These are phyloP conservation scores for Cercospora brassicicola DNA, from an alignment of 2,329 filamentous ascomycete species.

Conservation along the genomic window DNA sequence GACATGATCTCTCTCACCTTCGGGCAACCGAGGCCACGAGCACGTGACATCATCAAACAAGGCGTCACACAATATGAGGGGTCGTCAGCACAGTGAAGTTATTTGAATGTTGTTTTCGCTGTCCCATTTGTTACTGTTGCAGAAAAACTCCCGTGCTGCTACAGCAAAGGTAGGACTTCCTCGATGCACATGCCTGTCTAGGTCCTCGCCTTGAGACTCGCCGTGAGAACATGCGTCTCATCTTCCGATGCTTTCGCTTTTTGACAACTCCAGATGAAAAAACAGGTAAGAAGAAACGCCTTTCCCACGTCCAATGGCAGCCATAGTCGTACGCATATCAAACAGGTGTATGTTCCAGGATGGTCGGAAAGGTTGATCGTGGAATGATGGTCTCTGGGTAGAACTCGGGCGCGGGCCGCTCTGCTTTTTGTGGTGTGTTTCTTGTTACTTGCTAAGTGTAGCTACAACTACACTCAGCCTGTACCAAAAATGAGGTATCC, in stretches of 20 bases:
- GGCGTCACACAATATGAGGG: neutral
- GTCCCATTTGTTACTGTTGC: slow-evolving; percentile 4
- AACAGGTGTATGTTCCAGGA: neutral
- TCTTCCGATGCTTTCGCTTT: slow-evolving; percentile 3
- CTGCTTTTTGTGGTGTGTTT: slow-evolving; percentile 3
- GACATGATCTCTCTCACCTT: neutral
- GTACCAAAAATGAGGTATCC: slow-evolving; percentile 3
- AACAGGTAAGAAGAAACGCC: neutral
- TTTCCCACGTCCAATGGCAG: neutral
- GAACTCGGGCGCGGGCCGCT: neutral
- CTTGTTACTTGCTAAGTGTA: slow-evolving; percentile 12
- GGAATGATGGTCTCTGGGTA: neutral
- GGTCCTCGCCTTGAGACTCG: slow-evolving; percentile 4
- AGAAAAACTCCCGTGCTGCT: neutral
- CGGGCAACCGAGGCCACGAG: neutral
- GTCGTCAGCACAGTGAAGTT: slow-evolving; percentile 16
- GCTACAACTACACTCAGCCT: slow-evolving; percentile 13
- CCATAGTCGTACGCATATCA: neutral
- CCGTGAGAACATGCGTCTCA: neutral
- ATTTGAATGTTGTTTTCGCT: slow-evolving; percentile 13
- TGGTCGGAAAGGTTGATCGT: neutral
- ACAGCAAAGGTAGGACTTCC: slow-evolving; percentile 6
- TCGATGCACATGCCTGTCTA: slow-evolving; percentile 3
- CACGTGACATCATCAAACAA: neutral
- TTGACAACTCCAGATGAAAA: neutral